Conservation (phyloP, 306 rosid species). For the Lablab purpureus region DNA sequence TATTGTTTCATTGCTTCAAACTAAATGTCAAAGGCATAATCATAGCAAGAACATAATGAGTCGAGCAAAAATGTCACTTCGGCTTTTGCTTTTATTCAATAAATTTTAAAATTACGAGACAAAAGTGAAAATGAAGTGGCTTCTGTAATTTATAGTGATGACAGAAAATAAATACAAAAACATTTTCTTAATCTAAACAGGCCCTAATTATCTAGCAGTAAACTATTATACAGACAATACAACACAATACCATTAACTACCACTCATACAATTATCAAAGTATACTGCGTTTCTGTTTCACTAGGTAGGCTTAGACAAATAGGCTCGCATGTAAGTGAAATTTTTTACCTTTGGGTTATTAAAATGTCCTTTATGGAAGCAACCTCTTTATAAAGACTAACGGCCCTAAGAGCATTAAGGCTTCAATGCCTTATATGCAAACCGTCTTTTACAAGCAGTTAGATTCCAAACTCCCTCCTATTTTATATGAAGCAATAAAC, state of each 20-base stretch:
- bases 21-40: too few relatives aligned
- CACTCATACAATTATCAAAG: not conserved
- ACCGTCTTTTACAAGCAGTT: not conserved
- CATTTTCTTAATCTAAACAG: not conserved
- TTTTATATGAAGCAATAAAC: constrained; percentile 1
- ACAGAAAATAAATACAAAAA: not conserved
- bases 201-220: not conserved
- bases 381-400: not conserved
- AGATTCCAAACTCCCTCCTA: not conserved
- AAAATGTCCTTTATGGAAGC: not conserved
- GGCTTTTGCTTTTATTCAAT: not conserved
- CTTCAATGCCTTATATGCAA: not conserved
- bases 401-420: constrained; percentile 5
- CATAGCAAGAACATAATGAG: too few relatives aligned
- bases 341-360: not conserved
- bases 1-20: too few relatives aligned
- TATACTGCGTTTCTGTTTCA: constrained; percentile 1
- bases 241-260: not conserved
- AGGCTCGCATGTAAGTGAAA: constrained; percentile 2
- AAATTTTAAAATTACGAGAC: not conserved
- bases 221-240: not conserved
- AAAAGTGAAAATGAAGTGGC: not conserved
- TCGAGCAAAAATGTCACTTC: not conserved
- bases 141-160: not conserved
- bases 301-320: not conserved